Evolutionary conservation across 2,329 filamentous ascomycete genomes (phyloP), one percentile per base, ranked within the genome.

Genomic region (Apiospora malaysiana): DNA sequence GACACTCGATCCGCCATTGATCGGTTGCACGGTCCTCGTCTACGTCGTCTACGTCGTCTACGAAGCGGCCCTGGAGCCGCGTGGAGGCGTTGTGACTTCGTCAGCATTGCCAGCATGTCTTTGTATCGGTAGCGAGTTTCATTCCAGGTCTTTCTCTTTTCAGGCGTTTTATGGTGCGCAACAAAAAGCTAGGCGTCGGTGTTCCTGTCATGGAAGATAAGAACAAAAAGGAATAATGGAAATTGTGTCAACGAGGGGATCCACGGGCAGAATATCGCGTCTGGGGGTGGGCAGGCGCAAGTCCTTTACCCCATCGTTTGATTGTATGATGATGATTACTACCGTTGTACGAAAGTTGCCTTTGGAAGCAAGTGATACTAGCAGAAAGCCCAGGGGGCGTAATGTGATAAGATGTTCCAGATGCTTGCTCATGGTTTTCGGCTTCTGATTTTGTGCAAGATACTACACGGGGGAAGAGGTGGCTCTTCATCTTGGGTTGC

Each of bases 1-100:
- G 85, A 69, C 79, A 80, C 46, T 77, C 78, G 27, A 70, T 80
- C 63, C 79, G 77, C 73, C 78, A 77, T 72, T 82, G 73, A 80
- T 25, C 67, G 56, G n/a, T n/a, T 40, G 32, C 56, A 21, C 32
- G 18, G 56, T n/a, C 56, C 18, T 40, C 56, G 12, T 40, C 18
- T 40, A 63, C 21, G 56, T n/a, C n/a, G n/a, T n/a, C n/a, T n/a
- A n/a, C n/a, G n/a, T 40, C 56, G 12, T 40, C 18, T 40, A 63
- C 21, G 56, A 21, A 40, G 32, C 3, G 32, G 21, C 32, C 12
- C 32, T 40, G 32, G 56, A 63, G 18, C 12, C 27, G 56, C 9
- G 18, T 46, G 14, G 40, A 18, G 40, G 65, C 40, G 9, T 46
- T 42, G 27, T 67, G 18, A 46, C 40, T 43, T 45, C 40, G 46